Evolutionary conservation across 2,329 filamentous ascomycete species (phyloP).

Genomic region (Juglanconis juglandina): DNA sequence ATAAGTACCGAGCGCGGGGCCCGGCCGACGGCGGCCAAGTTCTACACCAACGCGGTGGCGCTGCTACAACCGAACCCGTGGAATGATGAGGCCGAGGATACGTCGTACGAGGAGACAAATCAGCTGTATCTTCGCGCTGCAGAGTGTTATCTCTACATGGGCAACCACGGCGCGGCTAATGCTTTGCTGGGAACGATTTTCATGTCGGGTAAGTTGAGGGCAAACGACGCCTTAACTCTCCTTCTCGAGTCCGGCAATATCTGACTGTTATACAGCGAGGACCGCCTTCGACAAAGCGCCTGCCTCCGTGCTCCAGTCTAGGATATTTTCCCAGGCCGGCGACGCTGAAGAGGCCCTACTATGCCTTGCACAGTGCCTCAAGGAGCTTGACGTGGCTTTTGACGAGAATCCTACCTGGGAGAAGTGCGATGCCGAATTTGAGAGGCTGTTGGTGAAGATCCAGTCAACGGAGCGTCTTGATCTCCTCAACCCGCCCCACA

Average conservation of each 20-base stretch:
- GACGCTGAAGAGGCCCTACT: conserved; percentile 67
- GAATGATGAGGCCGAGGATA: conserved; percentile 66
- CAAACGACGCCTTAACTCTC: background rate
- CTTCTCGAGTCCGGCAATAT: background rate
- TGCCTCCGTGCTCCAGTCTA: conserved; percentile 78
- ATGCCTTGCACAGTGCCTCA: conserved; percentile 67
- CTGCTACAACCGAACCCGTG: conserved; percentile 80
- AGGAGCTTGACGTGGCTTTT: conserved; percentile 64
- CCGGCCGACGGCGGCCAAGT: conserved; percentile 75
- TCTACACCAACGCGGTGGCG: conserved; percentile 71
- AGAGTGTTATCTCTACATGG: conserved; percentile 76
- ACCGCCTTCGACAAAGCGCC: conserved; percentile 76
- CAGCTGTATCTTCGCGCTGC: conserved; percentile 74
- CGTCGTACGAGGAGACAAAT: conserved; percentile 82
- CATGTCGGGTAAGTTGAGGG: conserved; percentile 41
- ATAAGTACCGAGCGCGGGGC: conserved; percentile 79
- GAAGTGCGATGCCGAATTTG: conserved; percentile 73
- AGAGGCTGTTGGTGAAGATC: conserved; percentile 57
- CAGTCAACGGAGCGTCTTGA: conserved; percentile 51
- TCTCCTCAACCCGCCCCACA: conserved; percentile 40
- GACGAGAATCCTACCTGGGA: conserved; percentile 67
- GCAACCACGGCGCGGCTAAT: conserved; percentile 64
- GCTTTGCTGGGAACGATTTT: conserved; percentile 69
- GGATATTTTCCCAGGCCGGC: conserved; percentile 72
- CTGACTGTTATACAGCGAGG: conserved; percentile 37